Evolutionary conservation across 2,329 filamentous ascomycete genomes (phyloP).

Genomic region (Lasiodiplodia sp.): DNA sequence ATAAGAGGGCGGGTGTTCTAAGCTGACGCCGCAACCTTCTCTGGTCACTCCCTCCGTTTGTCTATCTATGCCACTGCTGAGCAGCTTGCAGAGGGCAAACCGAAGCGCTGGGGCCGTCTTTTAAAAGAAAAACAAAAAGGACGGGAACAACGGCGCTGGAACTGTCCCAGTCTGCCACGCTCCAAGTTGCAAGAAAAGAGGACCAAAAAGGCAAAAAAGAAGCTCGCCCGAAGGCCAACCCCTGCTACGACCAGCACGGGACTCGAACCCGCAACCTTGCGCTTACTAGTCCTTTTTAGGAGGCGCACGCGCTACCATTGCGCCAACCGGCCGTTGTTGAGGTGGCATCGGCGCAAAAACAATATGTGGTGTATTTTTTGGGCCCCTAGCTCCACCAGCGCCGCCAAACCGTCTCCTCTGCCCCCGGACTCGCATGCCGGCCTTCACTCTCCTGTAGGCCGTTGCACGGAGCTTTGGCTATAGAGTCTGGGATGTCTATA

Average conservation of each 20-base stretch:
- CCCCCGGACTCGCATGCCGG: too few species aligned
- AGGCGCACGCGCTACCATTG: slow-evolving; percentile 32
- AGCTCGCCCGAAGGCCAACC: not conserved
- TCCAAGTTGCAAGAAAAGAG: not conserved
- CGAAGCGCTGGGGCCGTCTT: too few species aligned
- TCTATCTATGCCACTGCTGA: not conserved
- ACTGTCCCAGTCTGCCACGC: too few species aligned
- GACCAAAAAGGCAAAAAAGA: not conserved
- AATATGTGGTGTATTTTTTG: not conserved
- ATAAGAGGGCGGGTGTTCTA: not conserved
- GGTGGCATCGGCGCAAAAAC: rapidly evolving
- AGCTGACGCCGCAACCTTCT: not conserved
- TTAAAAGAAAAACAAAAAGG: too few species aligned
- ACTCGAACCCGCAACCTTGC: slow-evolving; percentile 31
- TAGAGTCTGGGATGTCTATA: too few species aligned
- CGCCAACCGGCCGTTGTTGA: slow-evolving; percentile 30
- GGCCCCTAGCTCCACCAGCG: not conserved
- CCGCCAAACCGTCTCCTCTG: too few species aligned
- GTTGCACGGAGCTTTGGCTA: too few species aligned
- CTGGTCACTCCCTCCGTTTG: not conserved
- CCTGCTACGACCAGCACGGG: slow-evolving; percentile 26
- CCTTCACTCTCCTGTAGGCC: too few species aligned
- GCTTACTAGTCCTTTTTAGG: slow-evolving; percentile 21
- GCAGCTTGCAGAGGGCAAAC: too few species aligned
- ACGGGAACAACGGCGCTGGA: too few species aligned